Evolutionary conservation across 768 basidiomycete genomes (phyloP).

Genomic region (Pholiota molesta): DNA sequence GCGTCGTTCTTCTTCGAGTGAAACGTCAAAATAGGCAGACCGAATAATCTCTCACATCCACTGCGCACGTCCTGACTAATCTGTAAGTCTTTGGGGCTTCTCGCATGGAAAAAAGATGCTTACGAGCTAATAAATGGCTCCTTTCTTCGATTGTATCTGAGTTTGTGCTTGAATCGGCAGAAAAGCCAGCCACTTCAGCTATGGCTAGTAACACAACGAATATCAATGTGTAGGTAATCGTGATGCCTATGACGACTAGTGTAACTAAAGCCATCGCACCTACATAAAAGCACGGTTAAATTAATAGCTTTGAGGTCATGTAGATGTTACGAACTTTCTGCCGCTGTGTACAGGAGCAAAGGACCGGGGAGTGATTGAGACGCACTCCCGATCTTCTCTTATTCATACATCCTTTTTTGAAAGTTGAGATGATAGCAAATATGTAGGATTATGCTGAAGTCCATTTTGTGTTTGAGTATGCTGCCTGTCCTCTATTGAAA

Average conservation of each 20-base stretch:
- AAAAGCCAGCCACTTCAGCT: background rate
- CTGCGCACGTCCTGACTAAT: background rate
- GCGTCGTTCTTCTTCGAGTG: background rate
- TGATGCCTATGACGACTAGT: background rate
- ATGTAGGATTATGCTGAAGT: background rate
- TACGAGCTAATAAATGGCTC: background rate
- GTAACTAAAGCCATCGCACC: background rate
- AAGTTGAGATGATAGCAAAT: background rate
- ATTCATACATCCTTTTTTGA: background rate
- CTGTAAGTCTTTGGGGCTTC: background rate
- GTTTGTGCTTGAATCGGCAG: background rate
- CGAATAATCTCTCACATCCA: background rate
- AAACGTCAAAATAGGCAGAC: background rate
- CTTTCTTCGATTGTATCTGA: background rate
- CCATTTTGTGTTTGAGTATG: background rate
- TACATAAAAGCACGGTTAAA: background rate
- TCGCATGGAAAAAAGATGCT: background rate
- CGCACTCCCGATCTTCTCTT: background rate
- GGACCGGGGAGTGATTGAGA: too few species aligned
- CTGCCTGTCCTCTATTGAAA: background rate
- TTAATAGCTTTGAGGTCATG: too few species aligned
- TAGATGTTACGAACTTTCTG: too few species aligned
- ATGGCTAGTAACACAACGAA: background rate
- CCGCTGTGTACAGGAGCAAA: too few species aligned
- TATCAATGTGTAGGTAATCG: background rate